Evolutionary conservation across 2,329 filamentous ascomycete species (phyloP).

Genomic region (Fusarium liriodendri): DNA sequence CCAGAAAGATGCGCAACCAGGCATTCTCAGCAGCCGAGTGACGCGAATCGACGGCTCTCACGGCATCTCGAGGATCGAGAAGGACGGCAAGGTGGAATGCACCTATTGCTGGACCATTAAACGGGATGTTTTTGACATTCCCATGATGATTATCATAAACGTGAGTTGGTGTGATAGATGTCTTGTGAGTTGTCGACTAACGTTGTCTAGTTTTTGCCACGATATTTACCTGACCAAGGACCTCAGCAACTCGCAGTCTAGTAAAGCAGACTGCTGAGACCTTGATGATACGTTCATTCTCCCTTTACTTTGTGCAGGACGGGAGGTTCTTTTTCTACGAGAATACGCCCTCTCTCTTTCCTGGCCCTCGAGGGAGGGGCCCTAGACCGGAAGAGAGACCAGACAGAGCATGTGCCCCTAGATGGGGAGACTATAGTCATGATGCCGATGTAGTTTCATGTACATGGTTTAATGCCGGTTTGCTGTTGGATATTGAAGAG

Average conservation of each 20-base stretch:
- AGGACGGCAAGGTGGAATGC: conserved; percentile 92
- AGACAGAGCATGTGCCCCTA: conserved; percentile 9
- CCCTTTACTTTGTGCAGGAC: conserved; percentile 32
- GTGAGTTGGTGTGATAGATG: conserved; percentile 68
- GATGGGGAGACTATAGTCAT: conserved; percentile 21
- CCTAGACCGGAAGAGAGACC: conserved; percentile 5
- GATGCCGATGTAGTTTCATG: conserved; percentile 15
- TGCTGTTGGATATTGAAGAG: conserved; percentile 3
- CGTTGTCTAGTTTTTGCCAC: conserved; percentile 64
- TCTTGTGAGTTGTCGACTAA: not conserved
- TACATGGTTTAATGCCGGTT: conserved; percentile 15
- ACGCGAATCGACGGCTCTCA: conserved; percentile 76
- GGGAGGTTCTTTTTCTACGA: conserved; percentile 30
- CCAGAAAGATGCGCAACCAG: conserved; percentile 56
- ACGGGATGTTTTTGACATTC: conserved; percentile 96
- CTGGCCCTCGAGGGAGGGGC: conserved; percentile 28
- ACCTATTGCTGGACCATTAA: conserved; percentile 98
- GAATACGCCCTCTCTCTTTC: conserved; percentile 29
- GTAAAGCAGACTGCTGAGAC: conserved; percentile 6
- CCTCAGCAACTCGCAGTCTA: conserved; percentile 67
- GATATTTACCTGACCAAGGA: conserved; percentile 69
- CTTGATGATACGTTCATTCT: conserved; percentile 39
- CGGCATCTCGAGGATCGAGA: conserved; percentile 84
- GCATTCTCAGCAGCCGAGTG: conserved; percentile 69
- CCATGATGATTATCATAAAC: conserved; percentile 98